Percentiles rank a stretch among this genome's conserved stretches.
Evolutionary conservation across 495 filamentous ascomycete genomes (phyloP).

Genomic region (Xylaria intraflava): DNA sequence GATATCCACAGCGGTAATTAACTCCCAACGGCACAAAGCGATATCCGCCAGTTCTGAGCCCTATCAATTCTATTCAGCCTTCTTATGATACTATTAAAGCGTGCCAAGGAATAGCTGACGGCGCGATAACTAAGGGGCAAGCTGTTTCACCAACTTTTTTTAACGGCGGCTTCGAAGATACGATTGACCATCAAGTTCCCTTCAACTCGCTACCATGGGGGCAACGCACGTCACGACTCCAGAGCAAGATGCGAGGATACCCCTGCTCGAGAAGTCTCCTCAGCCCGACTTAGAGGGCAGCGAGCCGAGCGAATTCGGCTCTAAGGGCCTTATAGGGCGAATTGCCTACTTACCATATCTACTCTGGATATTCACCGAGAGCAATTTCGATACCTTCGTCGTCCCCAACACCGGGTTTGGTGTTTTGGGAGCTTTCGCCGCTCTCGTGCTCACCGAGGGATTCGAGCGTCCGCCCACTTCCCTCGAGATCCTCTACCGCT

Average conservation of each 20-base stretch:
- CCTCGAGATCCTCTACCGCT: slow-evolving; percentile 13
- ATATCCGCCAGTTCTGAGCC: neutral
- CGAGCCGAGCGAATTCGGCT: slow-evolving; percentile 8
- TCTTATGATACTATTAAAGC: neutral
- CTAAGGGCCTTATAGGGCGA: slow-evolving; percentile 2
- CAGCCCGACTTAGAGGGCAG: neutral
- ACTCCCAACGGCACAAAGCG: neutral
- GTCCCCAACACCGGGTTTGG: slow-evolving; percentile 28
- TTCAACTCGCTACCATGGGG: neutral
- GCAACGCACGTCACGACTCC: neutral
- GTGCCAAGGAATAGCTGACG: neutral
- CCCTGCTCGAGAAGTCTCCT: slow-evolving; percentile 5
- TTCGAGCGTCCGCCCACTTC: slow-evolving; percentile 15
- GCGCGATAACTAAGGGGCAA: neutral
- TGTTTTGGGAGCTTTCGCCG: slow-evolving; percentile 28
- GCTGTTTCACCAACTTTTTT: neutral
- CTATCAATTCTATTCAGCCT: neutral
- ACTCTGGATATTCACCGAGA: slow-evolving; percentile 33
- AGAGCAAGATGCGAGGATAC: neutral
- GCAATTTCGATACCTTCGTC: slow-evolving; percentile 37
- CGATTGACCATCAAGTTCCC: neutral
- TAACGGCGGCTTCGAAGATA: neutral
- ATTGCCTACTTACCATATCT: slow-evolving; percentile 5
- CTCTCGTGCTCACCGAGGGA: slow-evolving; percentile 8
- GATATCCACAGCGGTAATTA: neutral